Conservation (phyloP, 208 protist species). For the Leishmania amazonensis region DNA sequence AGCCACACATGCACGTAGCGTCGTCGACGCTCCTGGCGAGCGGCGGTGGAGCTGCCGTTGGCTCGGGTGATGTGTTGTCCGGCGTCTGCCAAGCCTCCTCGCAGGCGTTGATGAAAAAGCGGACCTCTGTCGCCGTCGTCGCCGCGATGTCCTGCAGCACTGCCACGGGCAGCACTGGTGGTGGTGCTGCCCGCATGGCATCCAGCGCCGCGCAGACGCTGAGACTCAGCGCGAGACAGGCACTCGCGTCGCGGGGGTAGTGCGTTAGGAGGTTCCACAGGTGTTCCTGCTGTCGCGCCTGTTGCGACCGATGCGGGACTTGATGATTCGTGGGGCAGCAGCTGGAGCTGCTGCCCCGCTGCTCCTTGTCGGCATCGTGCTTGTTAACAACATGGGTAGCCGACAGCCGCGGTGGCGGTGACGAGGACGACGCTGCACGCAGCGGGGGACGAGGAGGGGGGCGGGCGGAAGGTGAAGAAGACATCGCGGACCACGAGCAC, state of each 20-base stretch:
- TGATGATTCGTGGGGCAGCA: not conserved
- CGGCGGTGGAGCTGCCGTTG: not conserved
- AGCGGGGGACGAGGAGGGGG: not conserved
- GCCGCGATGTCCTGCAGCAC: slow-evolving; percentile 12
- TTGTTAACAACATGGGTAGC: not conserved
- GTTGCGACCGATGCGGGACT: not conserved
- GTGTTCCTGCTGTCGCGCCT: not conserved
- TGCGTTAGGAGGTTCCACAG: slow-evolving; percentile 17
- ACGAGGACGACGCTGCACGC: not conserved
- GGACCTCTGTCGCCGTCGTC: slow-evolving; percentile 5
- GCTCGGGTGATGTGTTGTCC: not conserved
- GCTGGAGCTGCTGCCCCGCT: not conserved
- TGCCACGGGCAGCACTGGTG: slow-evolving; percentile 8
- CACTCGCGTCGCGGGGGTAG: slow-evolving; percentile 28
- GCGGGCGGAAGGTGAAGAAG: not conserved
- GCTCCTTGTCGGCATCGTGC: not conserved
- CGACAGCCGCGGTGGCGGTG: not conserved
- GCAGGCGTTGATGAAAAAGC: not conserved
- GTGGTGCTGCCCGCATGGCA: slow-evolving; percentile 16
- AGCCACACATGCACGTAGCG: slow-evolving; percentile 27
- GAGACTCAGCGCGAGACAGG: slow-evolving; percentile 21
- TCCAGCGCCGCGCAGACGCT: slow-evolving; percentile 11
- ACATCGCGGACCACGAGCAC: not conserved
- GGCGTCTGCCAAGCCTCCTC: slow-evolving; percentile 7
- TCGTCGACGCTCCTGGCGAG: not conserved